Base-by-base conservation (phyloP, 306 rosid species). In the Cicer cuneatum region DNA sequence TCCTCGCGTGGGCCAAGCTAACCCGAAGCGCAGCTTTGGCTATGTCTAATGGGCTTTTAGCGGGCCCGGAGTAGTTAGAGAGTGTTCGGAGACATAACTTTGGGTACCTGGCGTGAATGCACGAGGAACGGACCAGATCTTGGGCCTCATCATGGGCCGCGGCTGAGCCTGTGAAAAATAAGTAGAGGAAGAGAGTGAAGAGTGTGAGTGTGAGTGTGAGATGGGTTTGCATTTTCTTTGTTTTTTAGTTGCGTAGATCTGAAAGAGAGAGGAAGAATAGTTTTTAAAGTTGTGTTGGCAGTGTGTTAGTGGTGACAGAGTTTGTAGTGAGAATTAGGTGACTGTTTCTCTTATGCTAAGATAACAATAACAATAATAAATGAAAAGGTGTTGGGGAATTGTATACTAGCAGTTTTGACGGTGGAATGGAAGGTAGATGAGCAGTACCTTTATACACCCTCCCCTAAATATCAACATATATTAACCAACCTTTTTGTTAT, bases 41-140 rank as follows among this genome's bases (percentile, higher is more conserved):
- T 0, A 92, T 65, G 61, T 87, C 91, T 2, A 74, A 41, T 0
- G 96, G 83, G 12, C 87, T 87, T 51, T 73, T 75, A 70, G 90
- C 72, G 10, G 90, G 83, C 33, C 89, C 89, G 0, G 78, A 4
- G 83, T 80, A 89, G 72, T 84, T 29, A 6, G 92, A 78, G 67
- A 92, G 91, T 4, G 98, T 90, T 6, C 80, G 81, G 43, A 92
- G 65, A 79, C 96, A 92, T 52, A 90, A 60, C 7, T 13, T 73
- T 18, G 98, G 96, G 86, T 90, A 92, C 38, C 81, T 86, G 43
- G 96, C 78, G 73, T 88, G 94, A 6, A 56, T 16, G 80, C 98
- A 92, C 0, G 93, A 92, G 8, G 90, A 72, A 1, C 68, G 98
- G 82, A 92, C 83, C 45, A 92, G 88, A 66, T 83, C 89, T 46